Conservation (phyloP, 495 filamentous ascomycete species). For the Darksidea phi region DNA sequence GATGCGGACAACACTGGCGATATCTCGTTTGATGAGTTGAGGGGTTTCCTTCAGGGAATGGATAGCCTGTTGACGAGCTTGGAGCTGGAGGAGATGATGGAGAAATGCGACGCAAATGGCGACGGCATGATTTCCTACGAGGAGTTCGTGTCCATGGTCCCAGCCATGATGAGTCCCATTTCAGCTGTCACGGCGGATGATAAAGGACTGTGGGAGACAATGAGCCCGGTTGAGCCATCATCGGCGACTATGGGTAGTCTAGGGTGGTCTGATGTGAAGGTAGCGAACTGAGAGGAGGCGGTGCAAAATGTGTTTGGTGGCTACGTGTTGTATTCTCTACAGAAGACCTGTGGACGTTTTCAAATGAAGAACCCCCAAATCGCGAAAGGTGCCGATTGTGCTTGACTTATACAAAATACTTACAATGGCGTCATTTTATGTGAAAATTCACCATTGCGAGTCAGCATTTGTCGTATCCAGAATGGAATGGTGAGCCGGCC, state of each 20-base stretch:
- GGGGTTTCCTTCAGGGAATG: constrained; percentile 12
- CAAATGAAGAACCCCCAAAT: too few species aligned
- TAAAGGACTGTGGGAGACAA: constrained; percentile 10
- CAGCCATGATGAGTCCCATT: constrained; percentile 1
- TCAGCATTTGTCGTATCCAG: too few species aligned
- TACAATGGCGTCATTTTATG: too few species aligned
- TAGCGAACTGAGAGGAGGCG: background rate
- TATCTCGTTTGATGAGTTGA: constrained; percentile 17
- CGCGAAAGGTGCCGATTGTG: too few species aligned
- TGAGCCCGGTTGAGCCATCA: constrained; percentile 12
- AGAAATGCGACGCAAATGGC: constrained; percentile 12
- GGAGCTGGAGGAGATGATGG: constrained; percentile 21
- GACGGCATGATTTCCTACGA: constrained; percentile 18
- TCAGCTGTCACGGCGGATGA: background rate
- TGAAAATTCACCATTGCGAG: too few species aligned
- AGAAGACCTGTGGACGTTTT: too few species aligned
- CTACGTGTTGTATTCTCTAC: too few species aligned
- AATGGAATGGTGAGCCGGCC: too few species aligned
- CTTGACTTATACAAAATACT: too few species aligned
- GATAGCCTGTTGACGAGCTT: constrained; percentile 14
- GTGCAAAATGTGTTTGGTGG: background rate
- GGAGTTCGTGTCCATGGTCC: constrained; percentile 23
- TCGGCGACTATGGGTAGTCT: background rate
- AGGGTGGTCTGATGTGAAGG: background rate
- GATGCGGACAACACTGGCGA: constrained; percentile 17